Evolutionary conservation across 1,139 yeast genomes (phyloP), one percentile per base, ranked within the genome.

Genomic region (Lodderomyces metapsilosis): DNA sequence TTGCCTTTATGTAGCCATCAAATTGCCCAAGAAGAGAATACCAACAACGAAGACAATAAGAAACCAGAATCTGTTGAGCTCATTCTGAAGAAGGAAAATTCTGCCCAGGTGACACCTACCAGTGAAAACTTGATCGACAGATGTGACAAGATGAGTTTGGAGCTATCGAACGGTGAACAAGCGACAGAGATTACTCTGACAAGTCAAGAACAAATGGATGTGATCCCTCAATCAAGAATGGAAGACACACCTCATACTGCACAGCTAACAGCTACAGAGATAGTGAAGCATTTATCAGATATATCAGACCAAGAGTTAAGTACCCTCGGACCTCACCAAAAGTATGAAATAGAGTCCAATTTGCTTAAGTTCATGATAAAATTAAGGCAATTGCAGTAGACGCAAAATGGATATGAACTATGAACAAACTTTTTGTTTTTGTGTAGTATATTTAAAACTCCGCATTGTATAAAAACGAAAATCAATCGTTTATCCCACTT

Each of bases 281-380:
- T 45, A 30, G 28, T 38, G 8, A 37, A 27, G 36, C 48, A 41
- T 22, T 36, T 43, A n/a, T 15, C 28, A 3, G 23, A 15, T 16
- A 43, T 32, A 20, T 41, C 52, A 1, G 51, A 53, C 30, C 46
- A 51, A 1, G 61, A 56, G 4, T 42, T 66, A 11, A 44, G 49
- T 7, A 17, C 32, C 3, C 40, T 68, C 46, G 39, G 56, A 12
- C 36, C 28, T 3, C 39, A 46, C 4, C 58, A 65, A 23, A 53
- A 48, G 39, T 55, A 53, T 42, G 51, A 57, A 4, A 47, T 69
- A 42, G 74, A 70, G 45, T 60, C 71, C 0, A 51, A 56, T 27
- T 48, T 69, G 42, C 53, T 68, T 51, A 43, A 52, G 36, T 59
- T 68, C 38, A 64, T 68, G 62, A 9, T 37, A 38, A 46, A 36